Evolutionary conservation across 805 yeast genomes (phyloP).

Genomic region (Candida wancherniae): DNA sequence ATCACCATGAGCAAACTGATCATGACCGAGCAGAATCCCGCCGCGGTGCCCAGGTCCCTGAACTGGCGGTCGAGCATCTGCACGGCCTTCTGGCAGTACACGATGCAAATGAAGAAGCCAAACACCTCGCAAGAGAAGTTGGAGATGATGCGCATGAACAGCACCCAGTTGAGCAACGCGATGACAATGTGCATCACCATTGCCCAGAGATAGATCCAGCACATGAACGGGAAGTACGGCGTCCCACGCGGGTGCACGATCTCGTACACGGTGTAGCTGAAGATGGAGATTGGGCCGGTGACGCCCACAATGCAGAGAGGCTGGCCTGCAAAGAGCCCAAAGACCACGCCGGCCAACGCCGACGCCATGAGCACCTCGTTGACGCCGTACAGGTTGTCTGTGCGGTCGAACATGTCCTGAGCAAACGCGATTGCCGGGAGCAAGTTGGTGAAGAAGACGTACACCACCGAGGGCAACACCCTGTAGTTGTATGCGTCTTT

Average conservation of each 20-base stretch:
- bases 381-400: constrained; percentile 82
- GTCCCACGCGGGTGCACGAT: constrained; percentile 52
- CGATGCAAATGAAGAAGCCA: constrained; percentile 84
- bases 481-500: constrained; percentile 79
- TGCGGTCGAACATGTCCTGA: constrained; percentile 93
- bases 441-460: constrained; percentile 82
- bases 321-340: constrained; percentile 83
- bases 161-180: constrained; percentile 65
- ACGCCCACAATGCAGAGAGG: constrained; percentile 96
- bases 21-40: constrained; percentile 72
- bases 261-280: constrained; percentile 84
- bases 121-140: constrained; percentile 86
- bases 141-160: constrained; percentile 66
- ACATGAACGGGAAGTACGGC: constrained; percentile 84
- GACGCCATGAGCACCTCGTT: constrained; percentile 82
- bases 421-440: constrained; percentile 95
- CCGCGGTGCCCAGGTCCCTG: constrained; percentile 26
- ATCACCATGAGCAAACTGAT: constrained; percentile 71
- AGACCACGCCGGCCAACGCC: constrained; percentile 84
- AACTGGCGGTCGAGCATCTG: constrained; percentile 77
- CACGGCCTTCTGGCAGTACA: constrained; percentile 86
- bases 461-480: constrained; percentile 78
- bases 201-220: constrained; percentile 93
- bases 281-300: constrained; percentile 91
- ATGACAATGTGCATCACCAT: constrained; percentile 73